These are phyloP conservation scores for Leccinum subgranulosum DNA, from an alignment of 768 basidiomycete species.

Conservation along the genomic window DNA sequence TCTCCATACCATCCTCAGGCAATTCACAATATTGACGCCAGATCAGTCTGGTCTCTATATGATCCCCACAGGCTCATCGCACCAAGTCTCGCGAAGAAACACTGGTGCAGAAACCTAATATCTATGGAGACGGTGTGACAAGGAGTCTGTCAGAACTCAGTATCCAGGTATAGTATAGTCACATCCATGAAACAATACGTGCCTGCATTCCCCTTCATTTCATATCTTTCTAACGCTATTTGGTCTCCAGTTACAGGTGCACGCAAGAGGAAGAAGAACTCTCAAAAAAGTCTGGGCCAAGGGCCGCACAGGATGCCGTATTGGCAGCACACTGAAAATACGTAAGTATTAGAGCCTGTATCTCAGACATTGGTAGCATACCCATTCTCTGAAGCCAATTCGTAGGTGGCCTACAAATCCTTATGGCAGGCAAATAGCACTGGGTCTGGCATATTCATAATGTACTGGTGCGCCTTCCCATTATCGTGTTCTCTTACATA, in stretches of 20 bases:
- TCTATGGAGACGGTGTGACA: slow-evolving; percentile 39
- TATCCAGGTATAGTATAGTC: slow-evolving; percentile 30
- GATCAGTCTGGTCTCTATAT: not conserved
- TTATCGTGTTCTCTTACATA: not conserved
- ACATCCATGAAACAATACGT: slow-evolving; percentile 26
- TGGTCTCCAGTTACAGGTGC: slow-evolving; percentile 42
- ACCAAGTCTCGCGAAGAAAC: slow-evolving; percentile 48
- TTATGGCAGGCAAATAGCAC: slow-evolving; percentile 52
- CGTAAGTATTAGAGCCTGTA: slow-evolving; percentile 24
- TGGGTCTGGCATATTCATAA: slow-evolving; percentile 59
- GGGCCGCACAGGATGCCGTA: slow-evolving; percentile 45
- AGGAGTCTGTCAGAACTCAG: slow-evolving; percentile 26
- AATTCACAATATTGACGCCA: not conserved
- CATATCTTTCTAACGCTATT: not conserved
- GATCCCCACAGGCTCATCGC: slow-evolving; percentile 41
- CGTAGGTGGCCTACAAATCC: slow-evolving; percentile 53
- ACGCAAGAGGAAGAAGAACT: slow-evolving; percentile 46
- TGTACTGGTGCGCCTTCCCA: slow-evolving; percentile 39
- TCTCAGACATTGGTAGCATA: slow-evolving; percentile 51
- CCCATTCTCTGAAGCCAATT: slow-evolving; percentile 61
- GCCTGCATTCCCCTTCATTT: not conserved
- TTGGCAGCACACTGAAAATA: not conserved
- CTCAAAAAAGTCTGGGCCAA: slow-evolving; percentile 58
- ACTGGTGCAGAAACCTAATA: slow-evolving; percentile 46
- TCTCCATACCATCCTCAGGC: slow-evolving; percentile 47